Conservation (phyloP, 805 yeast species). For the Saccharomycopsis lassenensis region DNA sequence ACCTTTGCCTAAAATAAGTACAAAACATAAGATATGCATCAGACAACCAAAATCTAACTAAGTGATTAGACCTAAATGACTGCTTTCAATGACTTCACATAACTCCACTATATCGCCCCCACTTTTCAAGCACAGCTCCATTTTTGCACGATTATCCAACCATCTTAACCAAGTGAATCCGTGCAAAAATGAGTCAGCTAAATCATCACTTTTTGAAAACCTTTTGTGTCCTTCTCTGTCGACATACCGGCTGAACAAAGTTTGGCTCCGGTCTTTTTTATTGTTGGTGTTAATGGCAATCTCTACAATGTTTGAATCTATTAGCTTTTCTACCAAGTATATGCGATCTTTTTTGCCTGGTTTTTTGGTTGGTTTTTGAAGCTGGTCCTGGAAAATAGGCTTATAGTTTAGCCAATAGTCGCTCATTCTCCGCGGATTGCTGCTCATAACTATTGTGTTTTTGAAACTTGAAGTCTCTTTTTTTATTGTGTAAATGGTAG, state of each 20-base stretch:
- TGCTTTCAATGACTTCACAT: too few species aligned
- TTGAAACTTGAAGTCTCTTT: background rate
- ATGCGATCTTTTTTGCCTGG: constrained; percentile 5
- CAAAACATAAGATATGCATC: too few species aligned
- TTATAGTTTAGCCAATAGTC: constrained; percentile 6
- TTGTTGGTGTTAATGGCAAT: background rate
- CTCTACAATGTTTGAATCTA: background rate
- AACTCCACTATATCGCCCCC: too few species aligned
- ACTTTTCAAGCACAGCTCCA: too few species aligned
- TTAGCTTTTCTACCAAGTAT: constrained; percentile 5
- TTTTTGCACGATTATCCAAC: too few species aligned
- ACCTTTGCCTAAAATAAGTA: too few species aligned
- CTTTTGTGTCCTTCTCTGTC: constrained; percentile 3
- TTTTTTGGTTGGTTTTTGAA: background rate
- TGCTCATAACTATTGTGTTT: background rate
- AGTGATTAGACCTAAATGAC: too few species aligned
- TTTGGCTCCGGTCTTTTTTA: too few species aligned
- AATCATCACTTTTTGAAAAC: constrained; percentile 45
- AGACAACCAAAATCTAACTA: too few species aligned
- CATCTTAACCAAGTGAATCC: constrained; percentile 41
- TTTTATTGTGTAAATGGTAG: constrained; percentile 8
- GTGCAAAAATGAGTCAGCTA: constrained; percentile 56
- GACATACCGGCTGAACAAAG: too few species aligned
- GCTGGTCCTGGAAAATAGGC: too few species aligned
- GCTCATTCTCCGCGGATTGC: constrained; percentile 12